Conservation (phyloP, 176 grass and related monocot genomes). For the Microstegium vimineum region DNA sequence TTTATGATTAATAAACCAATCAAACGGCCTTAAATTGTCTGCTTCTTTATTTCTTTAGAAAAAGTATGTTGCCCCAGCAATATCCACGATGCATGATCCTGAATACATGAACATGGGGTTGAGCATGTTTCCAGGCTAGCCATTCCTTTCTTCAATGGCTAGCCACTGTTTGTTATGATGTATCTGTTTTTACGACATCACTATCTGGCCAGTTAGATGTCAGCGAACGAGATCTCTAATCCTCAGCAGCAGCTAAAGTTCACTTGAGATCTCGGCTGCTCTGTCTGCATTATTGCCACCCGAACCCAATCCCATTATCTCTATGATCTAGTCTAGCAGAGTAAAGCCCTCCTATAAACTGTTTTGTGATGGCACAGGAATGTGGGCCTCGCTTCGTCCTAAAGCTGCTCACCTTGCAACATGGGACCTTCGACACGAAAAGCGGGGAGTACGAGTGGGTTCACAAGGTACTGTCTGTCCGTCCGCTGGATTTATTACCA, state of each 20-base stretch:
- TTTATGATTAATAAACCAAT: neutral
- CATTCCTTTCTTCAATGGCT: neutral
- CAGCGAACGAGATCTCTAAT: neutral
- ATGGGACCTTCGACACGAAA: slow-evolving; percentile 88
- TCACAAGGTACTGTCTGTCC: slow-evolving; percentile 71
- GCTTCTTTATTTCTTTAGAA: neutral
- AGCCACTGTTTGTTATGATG: neutral
- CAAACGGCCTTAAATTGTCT: neutral
- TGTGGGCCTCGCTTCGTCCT: slow-evolving; percentile 87
- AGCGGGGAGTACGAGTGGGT: slow-evolving; percentile 93
- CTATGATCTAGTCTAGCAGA: neutral
- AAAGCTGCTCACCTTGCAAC: slow-evolving; percentile 78
- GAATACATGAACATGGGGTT: neutral
- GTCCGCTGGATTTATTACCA: neutral
- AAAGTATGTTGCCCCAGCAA: neutral
- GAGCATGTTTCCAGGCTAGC: neutral
- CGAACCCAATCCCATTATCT: neutral
- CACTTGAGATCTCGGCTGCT: neutral
- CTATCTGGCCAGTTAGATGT: neutral
- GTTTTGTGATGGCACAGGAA: slow-evolving; percentile 52
- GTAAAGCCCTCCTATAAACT: neutral
- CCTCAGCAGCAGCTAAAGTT: neutral
- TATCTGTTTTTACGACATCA: neutral
- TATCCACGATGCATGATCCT: neutral
- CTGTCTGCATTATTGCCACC: neutral